Evolutionary conservation across 257 asterid species (phyloP), one percentile per base, ranked within the genome.

Genomic region (Salvia rosmarinus): DNA sequence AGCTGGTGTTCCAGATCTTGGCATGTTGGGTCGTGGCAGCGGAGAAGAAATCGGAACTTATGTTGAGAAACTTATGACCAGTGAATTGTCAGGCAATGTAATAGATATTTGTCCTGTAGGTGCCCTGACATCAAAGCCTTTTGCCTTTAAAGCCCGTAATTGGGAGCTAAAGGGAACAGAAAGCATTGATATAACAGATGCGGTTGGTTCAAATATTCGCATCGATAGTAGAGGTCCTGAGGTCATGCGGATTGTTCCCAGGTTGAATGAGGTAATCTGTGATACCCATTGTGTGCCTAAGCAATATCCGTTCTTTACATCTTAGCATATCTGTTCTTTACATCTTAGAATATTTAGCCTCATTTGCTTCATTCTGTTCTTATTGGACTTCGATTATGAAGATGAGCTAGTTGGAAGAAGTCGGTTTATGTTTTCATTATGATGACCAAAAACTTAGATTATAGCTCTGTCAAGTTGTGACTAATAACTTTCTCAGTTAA

Each of bases 31-130:
- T 35, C 99, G 99, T 83, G 99, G 99, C 47, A 95, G 99, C 76
- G 99, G 98, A 77, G 99, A 95, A 89, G 99, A 95, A 85, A 95
- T 95, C 59, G 99, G 99, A 71, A 95, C 99, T 62, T 95, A 95
- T 70, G 99, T 95, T 57, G 99, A 91, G 80, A 86, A 74, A 62
- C 96, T 95, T 54, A 95, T 95, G 99, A 88, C 97, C 67, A 95
- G 99, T 85, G 99, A 95, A 82, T 84, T 95, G 75, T 95, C 99
- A 10, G 99, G 99, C 67, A 95, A 95, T 67, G 98, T 95, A 47
- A 95, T 95, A 49, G 99, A 95, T 82, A 95, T 95, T 79, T 95
- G 99, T 77, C 99, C 99, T 6, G 99, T 95, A 1, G 99, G 99
- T 54, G 99, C 99, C 77, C 89, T 95, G 49, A 95, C 99, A 20